Evolutionary conservation across 768 basidiomycete genomes (phyloP).

Genomic region (Lentinula sp.): DNA sequence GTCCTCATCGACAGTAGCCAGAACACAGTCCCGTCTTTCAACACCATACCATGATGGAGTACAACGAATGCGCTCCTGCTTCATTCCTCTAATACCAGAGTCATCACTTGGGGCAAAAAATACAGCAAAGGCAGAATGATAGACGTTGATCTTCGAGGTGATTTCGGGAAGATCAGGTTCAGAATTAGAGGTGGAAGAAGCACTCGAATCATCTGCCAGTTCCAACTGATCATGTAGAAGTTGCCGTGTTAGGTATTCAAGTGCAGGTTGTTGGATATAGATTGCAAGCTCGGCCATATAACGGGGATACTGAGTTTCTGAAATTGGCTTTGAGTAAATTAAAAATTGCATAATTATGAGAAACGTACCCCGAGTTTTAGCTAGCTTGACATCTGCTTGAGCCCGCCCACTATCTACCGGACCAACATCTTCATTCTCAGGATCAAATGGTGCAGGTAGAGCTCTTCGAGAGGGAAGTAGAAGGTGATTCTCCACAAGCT

Average conservation of each 20-base stretch:
- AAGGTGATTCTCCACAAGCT: not conserved
- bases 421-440: conserved; percentile 6
- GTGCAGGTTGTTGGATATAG: conserved; percentile 10
- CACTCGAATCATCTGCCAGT: not conserved
- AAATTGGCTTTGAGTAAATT: not conserved
- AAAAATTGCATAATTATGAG: not conserved
- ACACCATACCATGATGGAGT: conserved; percentile 13
- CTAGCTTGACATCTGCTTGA: conserved; percentile 7
- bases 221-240: conserved; percentile 18
- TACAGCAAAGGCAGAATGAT: conserved; percentile 13
- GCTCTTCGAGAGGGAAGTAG: not conserved
- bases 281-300: conserved; percentile 4
- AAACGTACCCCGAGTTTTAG: conserved; percentile 7
- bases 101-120: conserved; percentile 17
- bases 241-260: conserved; percentile 11
- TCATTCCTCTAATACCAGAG: conserved; percentile 16
- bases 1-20: conserved; percentile 9
- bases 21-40: conserved; percentile 13
- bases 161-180: conserved; percentile 1
- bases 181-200: not conserved
- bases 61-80: conserved; percentile 15
- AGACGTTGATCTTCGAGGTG: conserved; percentile 5
- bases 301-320: conserved; percentile 13
- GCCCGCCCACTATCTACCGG: conserved; percentile 1
- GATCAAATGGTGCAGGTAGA: conserved; percentile 1